phyloP scores from a whole-genome alignment of 805 yeast genomes.

The Candida glaebosa region DNA sequence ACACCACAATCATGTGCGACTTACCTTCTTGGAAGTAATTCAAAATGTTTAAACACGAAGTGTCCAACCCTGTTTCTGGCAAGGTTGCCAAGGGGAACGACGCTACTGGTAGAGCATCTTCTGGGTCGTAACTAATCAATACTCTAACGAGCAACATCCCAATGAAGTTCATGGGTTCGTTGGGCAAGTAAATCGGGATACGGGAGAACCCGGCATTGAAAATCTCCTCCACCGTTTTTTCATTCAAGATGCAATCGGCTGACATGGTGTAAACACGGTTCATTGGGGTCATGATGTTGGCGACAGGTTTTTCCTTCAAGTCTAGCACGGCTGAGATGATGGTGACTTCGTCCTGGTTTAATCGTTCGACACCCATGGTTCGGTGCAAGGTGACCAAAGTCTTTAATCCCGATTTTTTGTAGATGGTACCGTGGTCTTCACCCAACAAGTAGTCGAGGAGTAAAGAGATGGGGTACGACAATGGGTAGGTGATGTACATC shows the following conservation, averaged over 20 bases:
- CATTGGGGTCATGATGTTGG: slow-evolving; percentile 91
- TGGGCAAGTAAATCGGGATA: slow-evolving; percentile 89
- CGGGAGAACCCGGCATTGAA: slow-evolving; percentile 93
- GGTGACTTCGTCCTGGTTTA: slow-evolving; percentile 93
- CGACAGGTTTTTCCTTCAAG: slow-evolving; percentile 85
- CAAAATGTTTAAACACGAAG: slow-evolving; percentile 89
- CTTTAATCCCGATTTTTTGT: slow-evolving; percentile 88
- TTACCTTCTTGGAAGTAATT: slow-evolving; percentile 98
- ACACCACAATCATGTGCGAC: slow-evolving; percentile 94
- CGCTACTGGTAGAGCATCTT: slow-evolving; percentile 88
- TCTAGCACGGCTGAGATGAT: slow-evolving; percentile 92
- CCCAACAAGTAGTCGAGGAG: slow-evolving; percentile 81
- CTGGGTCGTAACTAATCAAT: slow-evolving; percentile 93
- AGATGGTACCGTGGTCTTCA: slow-evolving; percentile 94
- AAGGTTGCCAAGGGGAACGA: slow-evolving; percentile 92
- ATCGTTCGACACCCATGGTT: slow-evolving; percentile 92
- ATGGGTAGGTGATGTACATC: slow-evolving; percentile 89
- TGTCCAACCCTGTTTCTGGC: slow-evolving; percentile 89
- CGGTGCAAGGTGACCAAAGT: slow-evolving; percentile 89
- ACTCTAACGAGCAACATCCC: slow-evolving; percentile 95
- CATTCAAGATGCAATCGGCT: slow-evolving; percentile 79
- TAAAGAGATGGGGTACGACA: slow-evolving; percentile 86
- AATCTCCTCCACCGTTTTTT: slow-evolving; percentile 79
- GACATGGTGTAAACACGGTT: slow-evolving; percentile 84
- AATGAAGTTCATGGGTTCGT: slow-evolving; percentile 83